These are phyloP conservation scores for Peribolospora kevripleyi DNA, from an alignment of 768 basidiomycete genomes.

Conservation along the genomic window DNA sequence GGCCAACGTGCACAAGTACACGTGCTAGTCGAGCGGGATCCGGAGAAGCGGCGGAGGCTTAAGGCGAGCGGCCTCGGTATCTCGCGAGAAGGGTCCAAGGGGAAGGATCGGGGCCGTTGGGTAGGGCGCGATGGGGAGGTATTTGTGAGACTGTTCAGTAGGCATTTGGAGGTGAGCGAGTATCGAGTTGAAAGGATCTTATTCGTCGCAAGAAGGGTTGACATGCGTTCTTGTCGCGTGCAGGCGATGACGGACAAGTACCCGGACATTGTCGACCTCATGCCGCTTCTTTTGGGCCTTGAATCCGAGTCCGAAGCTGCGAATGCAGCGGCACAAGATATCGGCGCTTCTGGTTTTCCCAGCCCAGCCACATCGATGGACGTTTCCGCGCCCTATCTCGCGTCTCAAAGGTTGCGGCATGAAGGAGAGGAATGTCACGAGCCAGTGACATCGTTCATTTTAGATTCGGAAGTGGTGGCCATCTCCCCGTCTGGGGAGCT, in stretches of 20 bases:
- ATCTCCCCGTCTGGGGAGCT: constrained; percentile 42
- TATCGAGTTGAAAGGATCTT: background rate
- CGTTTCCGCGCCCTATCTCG: background rate
- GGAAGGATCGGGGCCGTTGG: constrained; percentile 12
- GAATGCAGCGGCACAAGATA: too few relatives aligned
- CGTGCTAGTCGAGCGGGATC: constrained; percentile 10
- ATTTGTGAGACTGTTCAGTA: constrained; percentile 50
- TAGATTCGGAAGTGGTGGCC: constrained; percentile 74
- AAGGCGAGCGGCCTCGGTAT: too few relatives aligned
- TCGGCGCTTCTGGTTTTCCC: background rate
- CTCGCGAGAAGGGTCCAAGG: constrained; percentile 38
- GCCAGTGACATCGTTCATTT: constrained; percentile 37
- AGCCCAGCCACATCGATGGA: background rate
- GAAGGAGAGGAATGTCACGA: background rate
- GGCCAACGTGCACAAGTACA: constrained; percentile 29
- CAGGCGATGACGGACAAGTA: constrained; percentile 49
- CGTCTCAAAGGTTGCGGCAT: too few relatives aligned
- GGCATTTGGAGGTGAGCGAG: constrained; percentile 47
- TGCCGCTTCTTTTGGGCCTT: background rate
- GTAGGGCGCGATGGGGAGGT: constrained; percentile 14
- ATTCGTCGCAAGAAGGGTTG: background rate
- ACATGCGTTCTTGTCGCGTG: background rate
- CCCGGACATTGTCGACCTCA: constrained; percentile 10
- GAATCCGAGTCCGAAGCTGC: background rate
- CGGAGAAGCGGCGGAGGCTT: too few relatives aligned